phyloP scores from a whole-genome alignment of 2,329 filamentous ascomycete genomes.

The Neonectria punicea region DNA sequence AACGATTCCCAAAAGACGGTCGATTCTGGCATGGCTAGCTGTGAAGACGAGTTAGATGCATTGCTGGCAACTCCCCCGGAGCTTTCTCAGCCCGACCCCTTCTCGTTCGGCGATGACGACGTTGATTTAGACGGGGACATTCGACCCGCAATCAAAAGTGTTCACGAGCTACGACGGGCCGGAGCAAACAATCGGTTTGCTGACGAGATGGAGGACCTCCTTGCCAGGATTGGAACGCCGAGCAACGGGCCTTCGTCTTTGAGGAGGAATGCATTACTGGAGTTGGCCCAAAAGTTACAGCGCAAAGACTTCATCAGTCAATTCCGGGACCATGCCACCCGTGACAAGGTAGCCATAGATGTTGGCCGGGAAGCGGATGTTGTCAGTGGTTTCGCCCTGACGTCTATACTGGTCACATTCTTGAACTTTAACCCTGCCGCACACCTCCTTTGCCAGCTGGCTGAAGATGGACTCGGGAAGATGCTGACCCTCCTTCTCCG shows the following conservation, averaged over 20 bases:
- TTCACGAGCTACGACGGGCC: constrained; percentile 73
- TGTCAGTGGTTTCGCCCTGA: constrained; percentile 70
- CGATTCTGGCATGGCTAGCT: constrained; percentile 34
- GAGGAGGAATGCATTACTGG: constrained; percentile 68
- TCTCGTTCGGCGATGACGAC: constrained; percentile 43
- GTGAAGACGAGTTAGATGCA: constrained; percentile 38
- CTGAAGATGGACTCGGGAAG: constrained; percentile 62
- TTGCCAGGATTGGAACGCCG: constrained; percentile 68
- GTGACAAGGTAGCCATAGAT: constrained; percentile 73
- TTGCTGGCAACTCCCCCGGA: constrained; percentile 37
- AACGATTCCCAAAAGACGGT: constrained; percentile 42
- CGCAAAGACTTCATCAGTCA: constrained; percentile 73
- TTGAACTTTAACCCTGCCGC: constrained; percentile 69
- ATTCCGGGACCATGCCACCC: constrained; percentile 79
- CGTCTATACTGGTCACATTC: constrained; percentile 72
- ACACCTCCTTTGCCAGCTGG: constrained; percentile 68
- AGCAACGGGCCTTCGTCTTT: constrained; percentile 58
- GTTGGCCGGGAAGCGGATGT: constrained; percentile 69
- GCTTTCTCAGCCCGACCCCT: constrained; percentile 38
- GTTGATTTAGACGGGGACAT: constrained; percentile 54
- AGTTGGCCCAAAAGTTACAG: constrained; percentile 68
- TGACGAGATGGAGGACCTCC: constrained; percentile 72
- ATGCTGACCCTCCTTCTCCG: constrained; percentile 67
- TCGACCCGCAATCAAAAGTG: constrained; percentile 66
- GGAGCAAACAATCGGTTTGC: constrained; percentile 74